Percentiles rank a stretch among this genome's conserved stretches.
These are phyloP conservation scores for Penicillium riverlandense DNA, from an alignment of 495 filamentous ascomycete species.

Conservation along the genomic window DNA sequence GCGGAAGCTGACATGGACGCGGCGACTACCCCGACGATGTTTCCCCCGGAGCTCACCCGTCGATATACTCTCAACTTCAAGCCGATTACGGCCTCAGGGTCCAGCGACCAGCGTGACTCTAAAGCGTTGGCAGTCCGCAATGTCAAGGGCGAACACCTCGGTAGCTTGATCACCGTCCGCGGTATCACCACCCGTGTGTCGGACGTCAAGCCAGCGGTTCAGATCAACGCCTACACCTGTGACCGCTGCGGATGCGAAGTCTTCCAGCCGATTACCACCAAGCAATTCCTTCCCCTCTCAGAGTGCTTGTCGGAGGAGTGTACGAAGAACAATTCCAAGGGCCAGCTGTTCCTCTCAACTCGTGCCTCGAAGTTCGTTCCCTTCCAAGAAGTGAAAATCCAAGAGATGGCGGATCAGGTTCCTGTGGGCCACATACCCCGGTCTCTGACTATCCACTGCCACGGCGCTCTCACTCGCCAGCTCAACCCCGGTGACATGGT, in stretches of 20 bases:
- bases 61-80: constrained; percentile 95
- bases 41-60: constrained; percentile 85
- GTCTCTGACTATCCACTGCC: constrained; percentile 79
- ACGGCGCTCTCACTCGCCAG: constrained; percentile 74
- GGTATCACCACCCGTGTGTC: constrained; percentile 94
- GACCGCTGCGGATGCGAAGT: constrained; percentile 94
- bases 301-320: constrained; percentile 86
- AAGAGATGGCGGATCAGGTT: constrained; percentile 97
- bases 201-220: constrained; percentile 94
- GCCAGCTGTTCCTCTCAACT: constrained; percentile 86
- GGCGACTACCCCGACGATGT: constrained; percentile 47
- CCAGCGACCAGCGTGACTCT: constrained; percentile 49
- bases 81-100: constrained; percentile 65
- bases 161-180: constrained; percentile 86
- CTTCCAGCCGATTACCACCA: constrained; percentile 91
- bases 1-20: constrained; percentile 62
- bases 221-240: constrained; percentile 95
- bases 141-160: constrained; percentile 86
- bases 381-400: constrained; percentile 98
- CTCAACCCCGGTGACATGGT: constrained; percentile 92
- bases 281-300: constrained; percentile 78
- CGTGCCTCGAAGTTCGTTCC: constrained; percentile 93
- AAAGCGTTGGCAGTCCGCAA: constrained; percentile 92
- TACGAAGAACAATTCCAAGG: constrained; percentile 81
- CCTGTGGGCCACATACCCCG: constrained; percentile 96